phyloP scores from a whole-genome alignment of 441 rosid genomes.

The Croton setiger region DNA sequence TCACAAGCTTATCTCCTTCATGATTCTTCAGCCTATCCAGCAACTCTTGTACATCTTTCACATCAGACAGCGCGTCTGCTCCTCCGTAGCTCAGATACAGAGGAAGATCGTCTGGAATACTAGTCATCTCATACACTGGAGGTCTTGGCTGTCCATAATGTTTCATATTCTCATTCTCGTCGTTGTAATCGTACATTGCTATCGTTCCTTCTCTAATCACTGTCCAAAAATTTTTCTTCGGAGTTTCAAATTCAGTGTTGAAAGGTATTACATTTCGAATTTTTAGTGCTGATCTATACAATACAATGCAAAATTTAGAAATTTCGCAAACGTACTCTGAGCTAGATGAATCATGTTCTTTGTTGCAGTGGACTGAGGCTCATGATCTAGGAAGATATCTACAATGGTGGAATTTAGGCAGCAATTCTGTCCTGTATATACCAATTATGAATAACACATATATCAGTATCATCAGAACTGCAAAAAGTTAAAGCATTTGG shows the following conservation, averaged over 20 bases:
- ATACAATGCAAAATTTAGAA: neutral
- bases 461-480: conserved; percentile 6
- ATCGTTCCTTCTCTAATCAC: conserved; percentile 45
- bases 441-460: no score
- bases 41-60: conserved; percentile 46
- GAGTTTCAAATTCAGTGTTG: no score
- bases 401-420: conserved; percentile 43
- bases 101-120: conserved; percentile 63
- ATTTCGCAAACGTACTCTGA: conserved; percentile 37
- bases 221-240: neutral
- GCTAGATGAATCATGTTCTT: conserved; percentile 59
- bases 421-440: conserved; percentile 46
- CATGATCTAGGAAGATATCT: conserved; percentile 37
- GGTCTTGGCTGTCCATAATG: conserved; percentile 46
- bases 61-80: conserved; percentile 52
- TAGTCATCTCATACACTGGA: conserved; percentile 42
- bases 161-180: conserved; percentile 30
- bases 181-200: conserved; percentile 35
- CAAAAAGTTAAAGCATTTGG: neutral
- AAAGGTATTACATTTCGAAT: no score
- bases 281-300: neutral
- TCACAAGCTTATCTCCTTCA: conserved; percentile 44
- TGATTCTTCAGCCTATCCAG: conserved; percentile 61
- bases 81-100: conserved; percentile 69
- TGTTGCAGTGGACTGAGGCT: conserved; percentile 48